Base-by-base conservation (phyloP, 2,329 filamentous ascomycete species). In the Fusarium mangiferae region DNA sequence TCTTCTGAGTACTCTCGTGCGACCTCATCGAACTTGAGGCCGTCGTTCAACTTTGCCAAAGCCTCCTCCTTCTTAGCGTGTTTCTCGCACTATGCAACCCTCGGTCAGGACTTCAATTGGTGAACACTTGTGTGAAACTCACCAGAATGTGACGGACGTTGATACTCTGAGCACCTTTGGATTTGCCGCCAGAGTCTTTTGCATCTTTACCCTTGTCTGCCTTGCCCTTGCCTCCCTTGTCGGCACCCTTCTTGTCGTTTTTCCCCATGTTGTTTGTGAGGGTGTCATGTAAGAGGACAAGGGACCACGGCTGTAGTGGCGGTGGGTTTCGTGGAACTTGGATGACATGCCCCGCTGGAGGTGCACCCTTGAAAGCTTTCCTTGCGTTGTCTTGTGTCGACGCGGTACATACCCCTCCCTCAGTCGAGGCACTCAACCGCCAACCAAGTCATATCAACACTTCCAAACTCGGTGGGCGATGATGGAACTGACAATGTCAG, bases 31-130 rank as follows among this genome's bases (percentile, higher is more conserved):
- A 95, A 95, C 77, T 92, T 93, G 57, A 86, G 86, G 4, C 92
- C 92, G 7, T 86, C 89, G 44, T 87, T 87, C 58, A 95, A 82
- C 82, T 94, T 92, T 64, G 87, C 88, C 22, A 94, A 81, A 1
- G 93, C 93, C 79, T 94, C 91, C 79, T 94, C 92, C 79, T 94
- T 95, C 81, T 91, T 94, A n/a, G 85, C 83, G 79, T 94, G 90
- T 79, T 95, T 95, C 80, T 91, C 91, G 77, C 93, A 95, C 84
- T 91, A 54, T 35, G 7, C 15, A 42, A 33, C 20, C 41, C 38
- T 56, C 51, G 18, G 63, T 76, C 38, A 77, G 70, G 42, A 60
- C 42, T 44, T 18, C 24, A 36, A 36, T 58, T 48, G 39, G 44
- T 33, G 18, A 45, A 20, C 15, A 24, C 24, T 38, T 51, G 36